Conservation (phyloP, 345 rosid species). For the Aquilaria sinensis region DNA sequence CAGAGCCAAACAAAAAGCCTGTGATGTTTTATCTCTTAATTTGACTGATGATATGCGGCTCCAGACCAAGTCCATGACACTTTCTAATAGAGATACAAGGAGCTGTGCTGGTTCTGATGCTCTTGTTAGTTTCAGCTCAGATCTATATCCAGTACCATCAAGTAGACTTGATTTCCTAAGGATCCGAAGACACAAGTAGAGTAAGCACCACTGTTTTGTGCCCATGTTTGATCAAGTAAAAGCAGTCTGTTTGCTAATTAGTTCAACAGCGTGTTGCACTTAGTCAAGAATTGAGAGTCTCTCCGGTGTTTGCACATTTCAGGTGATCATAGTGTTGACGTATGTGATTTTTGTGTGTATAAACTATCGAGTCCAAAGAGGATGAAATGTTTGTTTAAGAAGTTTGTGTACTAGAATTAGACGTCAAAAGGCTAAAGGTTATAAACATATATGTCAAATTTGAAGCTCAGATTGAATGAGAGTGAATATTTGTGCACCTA, state of each 20-base stretch:
- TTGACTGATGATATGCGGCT: conserved; percentile 28
- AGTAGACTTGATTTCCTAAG: conserved; percentile 19
- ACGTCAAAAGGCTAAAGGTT: no score
- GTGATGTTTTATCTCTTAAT: conserved; percentile 27
- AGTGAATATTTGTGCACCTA: no score
- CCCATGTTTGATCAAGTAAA: not conserved
- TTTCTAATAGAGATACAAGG: conserved; percentile 39
- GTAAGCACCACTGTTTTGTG: no score
- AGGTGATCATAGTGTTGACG: no score
- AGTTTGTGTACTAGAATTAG: no score
- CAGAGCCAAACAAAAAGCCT: conserved; percentile 64
- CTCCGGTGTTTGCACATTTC: no score
- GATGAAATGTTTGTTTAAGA: no score
- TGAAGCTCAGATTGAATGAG: no score
- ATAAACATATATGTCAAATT: no score
- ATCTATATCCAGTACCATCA: conserved; percentile 43
- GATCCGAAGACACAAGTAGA: conserved; percentile 1
- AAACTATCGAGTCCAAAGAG: no score
- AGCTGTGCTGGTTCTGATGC: conserved; percentile 45
- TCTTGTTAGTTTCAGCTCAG: conserved; percentile 30
- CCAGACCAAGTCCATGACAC: conserved; percentile 37
- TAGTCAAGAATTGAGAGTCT: no score
- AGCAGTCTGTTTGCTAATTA: not conserved
- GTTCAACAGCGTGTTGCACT: conserved; percentile 24
- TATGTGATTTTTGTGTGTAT: no score